These are phyloP conservation scores for Ochetophila trinervis DNA, from an alignment of 306 rosid species.

Conservation along the genomic window DNA sequence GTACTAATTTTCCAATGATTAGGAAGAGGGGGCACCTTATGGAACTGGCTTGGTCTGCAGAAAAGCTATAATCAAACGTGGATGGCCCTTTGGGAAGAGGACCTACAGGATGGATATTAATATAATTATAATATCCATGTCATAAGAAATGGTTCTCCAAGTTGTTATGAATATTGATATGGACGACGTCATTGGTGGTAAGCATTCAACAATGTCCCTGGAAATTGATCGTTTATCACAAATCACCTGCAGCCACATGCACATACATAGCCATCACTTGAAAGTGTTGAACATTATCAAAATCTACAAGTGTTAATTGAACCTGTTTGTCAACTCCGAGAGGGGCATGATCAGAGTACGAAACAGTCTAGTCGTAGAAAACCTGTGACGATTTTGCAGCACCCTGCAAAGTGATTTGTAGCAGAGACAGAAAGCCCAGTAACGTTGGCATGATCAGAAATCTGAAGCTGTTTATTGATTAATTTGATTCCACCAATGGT, in stretches of 20 bases:
- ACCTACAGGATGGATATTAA: no score
- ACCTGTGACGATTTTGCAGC: not conserved
- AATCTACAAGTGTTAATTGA: no score
- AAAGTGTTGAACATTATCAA: no score
- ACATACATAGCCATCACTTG: no score
- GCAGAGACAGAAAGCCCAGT: not conserved
- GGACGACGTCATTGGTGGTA: not conserved
- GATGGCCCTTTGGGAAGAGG: constrained; percentile 9
- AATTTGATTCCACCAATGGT: no score
- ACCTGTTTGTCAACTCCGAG: constrained; percentile 12
- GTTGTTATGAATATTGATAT: constrained; percentile 7
- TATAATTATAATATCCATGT: no score
- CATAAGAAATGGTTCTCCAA: constrained; percentile 10
- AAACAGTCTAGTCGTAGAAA: constrained; percentile 9
- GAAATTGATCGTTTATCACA: constrained; percentile 10
- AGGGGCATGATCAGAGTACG: constrained; percentile 2
- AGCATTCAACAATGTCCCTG: constrained; percentile 5
- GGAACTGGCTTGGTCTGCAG: constrained; percentile 3
- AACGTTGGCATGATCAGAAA: not conserved
- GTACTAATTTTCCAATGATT: not conserved
- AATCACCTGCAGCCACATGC: not conserved
- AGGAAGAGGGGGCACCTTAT: not conserved
- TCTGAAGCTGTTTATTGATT: not conserved
- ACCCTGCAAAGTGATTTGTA: not conserved
- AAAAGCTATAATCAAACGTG: not conserved